phyloP scores from a whole-genome alignment of 306 rosid species.

The Rubus idaeus region DNA sequence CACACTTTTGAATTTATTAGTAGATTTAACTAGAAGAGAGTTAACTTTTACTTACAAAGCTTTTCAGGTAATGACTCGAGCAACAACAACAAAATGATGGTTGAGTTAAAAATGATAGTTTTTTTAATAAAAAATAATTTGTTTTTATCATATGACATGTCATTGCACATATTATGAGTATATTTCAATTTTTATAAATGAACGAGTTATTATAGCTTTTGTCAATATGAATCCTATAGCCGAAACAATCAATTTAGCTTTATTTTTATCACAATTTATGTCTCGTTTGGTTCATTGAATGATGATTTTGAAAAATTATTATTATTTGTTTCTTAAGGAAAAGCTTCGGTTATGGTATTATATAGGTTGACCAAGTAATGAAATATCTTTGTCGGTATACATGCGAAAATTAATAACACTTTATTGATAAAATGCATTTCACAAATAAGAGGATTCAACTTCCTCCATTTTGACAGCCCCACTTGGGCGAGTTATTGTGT shows the following conservation, averaged over 20 bases:
- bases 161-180: background rate
- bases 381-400: background rate
- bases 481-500: too few species aligned
- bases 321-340: background rate
- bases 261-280: background rate
- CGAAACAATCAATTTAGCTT: background rate
- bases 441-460: too few species aligned
- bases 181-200: background rate
- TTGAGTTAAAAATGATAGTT: too few species aligned
- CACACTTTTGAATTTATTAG: background rate
- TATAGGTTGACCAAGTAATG: background rate
- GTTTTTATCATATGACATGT: too few species aligned
- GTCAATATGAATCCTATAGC: fast-evolving
- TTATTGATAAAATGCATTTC: background rate
- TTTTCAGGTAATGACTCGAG: background rate
- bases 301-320: background rate
- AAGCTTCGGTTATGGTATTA: background rate
- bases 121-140: too few species aligned
- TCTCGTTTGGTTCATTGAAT: background rate
- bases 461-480: background rate
- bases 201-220: background rate
- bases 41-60: background rate
- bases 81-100: background rate
- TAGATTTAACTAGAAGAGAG: background rate
- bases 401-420: too few species aligned